Percentiles rank a stretch among this genome's conserved stretches.
These are phyloP conservation scores for Botryotinia calthae DNA, from an alignment of 2,329 filamentous ascomycete species.

Conservation along the genomic window DNA sequence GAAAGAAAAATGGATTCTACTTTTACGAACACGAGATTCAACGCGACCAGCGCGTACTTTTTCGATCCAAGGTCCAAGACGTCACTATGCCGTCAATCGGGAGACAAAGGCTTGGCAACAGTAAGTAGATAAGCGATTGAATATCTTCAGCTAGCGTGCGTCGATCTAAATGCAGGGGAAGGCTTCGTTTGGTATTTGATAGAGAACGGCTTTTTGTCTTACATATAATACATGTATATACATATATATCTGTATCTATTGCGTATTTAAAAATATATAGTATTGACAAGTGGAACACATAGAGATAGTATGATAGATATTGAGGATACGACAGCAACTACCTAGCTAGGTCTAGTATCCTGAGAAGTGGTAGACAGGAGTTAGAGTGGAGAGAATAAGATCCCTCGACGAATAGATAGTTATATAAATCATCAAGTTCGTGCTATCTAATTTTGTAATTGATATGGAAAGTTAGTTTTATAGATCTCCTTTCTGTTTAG, in stretches of 20 bases:
- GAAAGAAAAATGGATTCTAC: neutral
- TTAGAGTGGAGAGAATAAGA: too few species aligned
- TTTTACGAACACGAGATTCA: neutral
- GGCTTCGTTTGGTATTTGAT: neutral
- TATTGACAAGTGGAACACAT: too few species aligned
- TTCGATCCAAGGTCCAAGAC: constrained; percentile 6
- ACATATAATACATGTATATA: too few species aligned
- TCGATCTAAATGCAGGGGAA: neutral
- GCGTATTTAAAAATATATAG: neutral
- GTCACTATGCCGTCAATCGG: constrained; percentile 3
- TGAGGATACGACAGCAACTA: too few species aligned
- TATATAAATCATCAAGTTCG: neutral
- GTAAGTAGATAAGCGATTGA: neutral
- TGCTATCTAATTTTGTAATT: accelerated
- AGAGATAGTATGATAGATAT: too few species aligned
- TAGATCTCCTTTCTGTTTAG: neutral
- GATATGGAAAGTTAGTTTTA: neutral
- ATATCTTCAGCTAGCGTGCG: neutral
- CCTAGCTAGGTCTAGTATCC: too few species aligned
- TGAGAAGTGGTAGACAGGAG: too few species aligned
- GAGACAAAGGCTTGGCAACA: neutral
- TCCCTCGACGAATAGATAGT: neutral
- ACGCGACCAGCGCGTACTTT: neutral
- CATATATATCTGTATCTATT: neutral
- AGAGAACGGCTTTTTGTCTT: neutral